Evolutionary conservation across 257 asterid species (phyloP).

Genomic region (Jacaranda mimosifolia): DNA sequence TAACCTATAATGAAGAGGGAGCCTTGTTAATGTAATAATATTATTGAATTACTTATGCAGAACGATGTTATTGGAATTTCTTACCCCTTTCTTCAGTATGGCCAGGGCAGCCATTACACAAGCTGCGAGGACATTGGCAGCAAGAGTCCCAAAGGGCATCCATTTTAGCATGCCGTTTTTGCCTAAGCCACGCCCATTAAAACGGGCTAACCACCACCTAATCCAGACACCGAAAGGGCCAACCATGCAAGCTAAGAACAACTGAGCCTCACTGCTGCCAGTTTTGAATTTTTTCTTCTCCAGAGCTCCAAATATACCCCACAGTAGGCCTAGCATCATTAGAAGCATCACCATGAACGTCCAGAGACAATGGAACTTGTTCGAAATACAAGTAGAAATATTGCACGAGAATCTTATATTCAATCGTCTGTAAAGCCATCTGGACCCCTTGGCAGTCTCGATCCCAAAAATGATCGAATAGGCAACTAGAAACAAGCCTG

Average conservation of each 20-base stretch:
- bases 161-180: slow-evolving; percentile 59
- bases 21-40: not conserved
- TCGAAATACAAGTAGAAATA: slow-evolving; percentile 35
- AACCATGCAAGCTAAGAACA: slow-evolving; percentile 80
- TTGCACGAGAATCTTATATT: not conserved
- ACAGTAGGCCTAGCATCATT: slow-evolving; percentile 54
- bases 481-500: slow-evolving; percentile 79
- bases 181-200: slow-evolving; percentile 84
- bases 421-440: slow-evolving; percentile 49
- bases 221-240: slow-evolving; percentile 95
- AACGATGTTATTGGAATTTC: not conserved
- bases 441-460: slow-evolving; percentile 72
- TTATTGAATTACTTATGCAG: not conserved
- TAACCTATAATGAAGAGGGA: slow-evolving; percentile 48
- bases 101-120: slow-evolving; percentile 87
- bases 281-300: slow-evolving; percentile 53
- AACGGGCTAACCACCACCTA: slow-evolving; percentile 85
- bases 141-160: slow-evolving; percentile 93
- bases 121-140: slow-evolving; percentile 90
- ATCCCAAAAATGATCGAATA: slow-evolving; percentile 76
- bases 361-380: slow-evolving; percentile 38
- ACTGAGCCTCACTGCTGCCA: slow-evolving; percentile 59
- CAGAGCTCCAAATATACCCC: slow-evolving; percentile 55
- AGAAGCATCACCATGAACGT: slow-evolving; percentile 50
- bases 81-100: slow-evolving; percentile 71